Conservation (phyloP, 176 grass and related monocot species). For the Puccinellia tenuiflora region DNA sequence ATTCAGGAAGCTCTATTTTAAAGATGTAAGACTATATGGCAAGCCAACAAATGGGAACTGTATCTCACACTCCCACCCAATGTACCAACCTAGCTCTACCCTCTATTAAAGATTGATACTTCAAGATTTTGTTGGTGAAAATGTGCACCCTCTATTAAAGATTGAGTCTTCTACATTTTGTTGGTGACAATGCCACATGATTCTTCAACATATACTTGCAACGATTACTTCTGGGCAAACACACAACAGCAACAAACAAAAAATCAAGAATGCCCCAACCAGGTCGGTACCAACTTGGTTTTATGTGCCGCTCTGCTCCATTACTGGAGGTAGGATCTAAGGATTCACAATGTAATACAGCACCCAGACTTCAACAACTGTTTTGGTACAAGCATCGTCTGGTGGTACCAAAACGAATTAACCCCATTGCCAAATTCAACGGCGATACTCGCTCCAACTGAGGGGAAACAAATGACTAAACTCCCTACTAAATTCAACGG, state of each 20-base stretch:
- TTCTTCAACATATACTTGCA: not conserved
- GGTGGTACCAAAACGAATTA: slow-evolving; percentile 18
- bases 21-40: not conserved
- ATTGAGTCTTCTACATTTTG: not conserved
- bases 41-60: slow-evolving; percentile 15
- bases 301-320: slow-evolving; percentile 14
- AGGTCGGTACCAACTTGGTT: not conserved
- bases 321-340: not conserved
- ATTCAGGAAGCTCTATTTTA: not conserved
- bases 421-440: not conserved
- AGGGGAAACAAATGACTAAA: not conserved
- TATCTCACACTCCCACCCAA: not conserved
- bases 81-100: not conserved
- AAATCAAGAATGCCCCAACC: not conserved
- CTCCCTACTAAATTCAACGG: not conserved
- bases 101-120: not conserved
- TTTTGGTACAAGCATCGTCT: slow-evolving; percentile 14
- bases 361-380: slow-evolving; percentile 10
- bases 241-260: not conserved
- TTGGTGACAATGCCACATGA: not conserved
- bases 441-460: not conserved
- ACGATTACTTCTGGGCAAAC: slow-evolving; percentile 6
- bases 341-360: not conserved
- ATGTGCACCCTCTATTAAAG: not conserved
- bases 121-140: not conserved